Evolutionary conservation across 2,329 filamentous ascomycete species (phyloP), one percentile per base, ranked within the genome.

Genomic region (Epichloe sibirici): DNA sequence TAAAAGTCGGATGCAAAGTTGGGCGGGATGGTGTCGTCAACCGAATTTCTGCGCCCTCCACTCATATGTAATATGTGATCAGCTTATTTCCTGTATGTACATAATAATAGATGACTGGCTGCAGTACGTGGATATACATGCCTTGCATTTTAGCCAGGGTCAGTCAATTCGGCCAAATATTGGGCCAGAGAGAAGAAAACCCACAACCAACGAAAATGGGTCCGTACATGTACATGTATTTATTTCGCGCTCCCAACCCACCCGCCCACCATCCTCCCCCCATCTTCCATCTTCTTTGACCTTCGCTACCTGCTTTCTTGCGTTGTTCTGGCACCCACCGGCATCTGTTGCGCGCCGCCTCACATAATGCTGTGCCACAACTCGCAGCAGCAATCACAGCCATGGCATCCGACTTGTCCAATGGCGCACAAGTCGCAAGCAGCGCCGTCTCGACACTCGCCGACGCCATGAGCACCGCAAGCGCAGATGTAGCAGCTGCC

Each of bases 381-480:
- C 7, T 42, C 58, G 59, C 55, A 61, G 57, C 59, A 64, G 52
- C 57, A 63, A 56, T 57, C 59, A 57, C 64, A 64, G 63, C 59
- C 66, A 71, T 71, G 70, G 67, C 68, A 63, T 69, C 68, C 62
- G 68, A 69, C 59, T 50, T 68, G 61, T 69, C 68, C 62, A 68
- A 61, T 61, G 68, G 63, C 60, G 61, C 63, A 50, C 61, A 62
- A 45, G 60, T 65, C 62, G 65, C 66, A 46, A 59, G 58, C 59
- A 59, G 58, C 58, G 58, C 67, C 59, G 58, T 67, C 49, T 58
- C 63, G 55, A 66, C 61, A 60, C 57, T 69, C 28, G 68, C 72
- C 43, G 48, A 51, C 45, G 67, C 67, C 55, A 64, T 76, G 59
- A 71, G 58, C 58, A 61, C 61, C n/a, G 56, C 59, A 28, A 52